A percentile compares a stretch with the other conserved stretches of the same genome.
Evolutionary conservation across 495 filamentous ascomycete genomes (phyloP).

Genomic region (Penicillium ochrochloron): DNA sequence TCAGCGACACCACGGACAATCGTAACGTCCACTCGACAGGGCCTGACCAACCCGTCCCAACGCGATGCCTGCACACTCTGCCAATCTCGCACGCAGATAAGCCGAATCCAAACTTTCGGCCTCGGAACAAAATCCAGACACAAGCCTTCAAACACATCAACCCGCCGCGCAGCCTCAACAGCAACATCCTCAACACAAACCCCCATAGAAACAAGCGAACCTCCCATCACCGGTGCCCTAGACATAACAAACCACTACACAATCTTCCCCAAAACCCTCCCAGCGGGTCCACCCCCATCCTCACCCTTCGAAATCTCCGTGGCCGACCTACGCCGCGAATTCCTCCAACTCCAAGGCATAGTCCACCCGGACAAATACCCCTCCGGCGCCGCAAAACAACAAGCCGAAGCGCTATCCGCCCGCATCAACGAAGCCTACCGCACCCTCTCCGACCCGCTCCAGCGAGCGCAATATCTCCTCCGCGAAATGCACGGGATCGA

Average conservation of each 20-base stretch:
- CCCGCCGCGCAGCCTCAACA: constrained; percentile 8
- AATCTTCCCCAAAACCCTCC: constrained; percentile 83
- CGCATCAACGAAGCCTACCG: constrained; percentile 88
- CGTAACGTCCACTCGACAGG: neutral
- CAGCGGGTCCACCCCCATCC: constrained; percentile 76
- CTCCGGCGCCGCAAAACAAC: constrained; percentile 54
- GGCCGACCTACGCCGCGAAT: constrained; percentile 73
- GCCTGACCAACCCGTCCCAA: constrained; percentile 7
- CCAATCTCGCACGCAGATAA: constrained; percentile 14
- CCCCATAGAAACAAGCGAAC: constrained; percentile 25
- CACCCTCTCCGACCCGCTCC: constrained; percentile 75
- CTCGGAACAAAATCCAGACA: neutral
- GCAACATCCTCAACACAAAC: constrained; percentile 13
- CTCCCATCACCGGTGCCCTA: constrained; percentile 30
- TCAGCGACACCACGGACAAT: neutral
- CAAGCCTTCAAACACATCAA: neutral
- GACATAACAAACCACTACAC: constrained; percentile 71
- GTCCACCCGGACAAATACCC: constrained; percentile 84
- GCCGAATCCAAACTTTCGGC: neutral
- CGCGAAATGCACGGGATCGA: constrained; percentile 69
- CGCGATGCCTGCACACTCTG: constrained; percentile 13
- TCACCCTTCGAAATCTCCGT: constrained; percentile 76
- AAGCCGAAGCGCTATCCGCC: constrained; percentile 73
- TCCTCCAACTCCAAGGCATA: constrained; percentile 76
- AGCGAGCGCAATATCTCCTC: constrained; percentile 84